Conservation (phyloP, 371 early-diverging fungal species). For the Mortierella sp. region DNA sequence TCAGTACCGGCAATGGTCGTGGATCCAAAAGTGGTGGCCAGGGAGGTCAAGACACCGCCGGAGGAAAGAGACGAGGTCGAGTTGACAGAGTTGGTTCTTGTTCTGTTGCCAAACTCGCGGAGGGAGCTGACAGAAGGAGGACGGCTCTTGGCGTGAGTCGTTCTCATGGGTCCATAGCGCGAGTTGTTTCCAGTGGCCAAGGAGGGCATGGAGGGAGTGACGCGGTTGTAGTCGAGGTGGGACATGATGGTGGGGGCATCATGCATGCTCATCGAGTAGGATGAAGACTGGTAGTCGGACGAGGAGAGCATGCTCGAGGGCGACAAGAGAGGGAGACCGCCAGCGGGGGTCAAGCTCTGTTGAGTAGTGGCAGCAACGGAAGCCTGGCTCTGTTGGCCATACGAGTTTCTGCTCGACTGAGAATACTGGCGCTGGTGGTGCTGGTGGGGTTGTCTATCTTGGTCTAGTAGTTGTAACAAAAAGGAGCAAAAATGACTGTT, state of each 20-base stretch:
- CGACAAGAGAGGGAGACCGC: conserved; percentile 43
- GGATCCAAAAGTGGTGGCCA: conserved; percentile 28
- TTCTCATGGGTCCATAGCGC: conserved; percentile 34
- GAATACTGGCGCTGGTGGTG: conserved; percentile 36
- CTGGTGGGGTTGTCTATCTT: conserved; percentile 27
- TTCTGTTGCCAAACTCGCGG: conserved; percentile 36
- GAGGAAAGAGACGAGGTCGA: conserved; percentile 48
- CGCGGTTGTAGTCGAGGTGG: conserved; percentile 32
- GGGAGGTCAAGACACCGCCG: conserved; percentile 25
- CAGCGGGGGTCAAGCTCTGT: conserved; percentile 21
- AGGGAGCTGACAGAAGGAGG: conserved; percentile 26
- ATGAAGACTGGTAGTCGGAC: conserved; percentile 33
- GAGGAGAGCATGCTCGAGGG: conserved; percentile 40
- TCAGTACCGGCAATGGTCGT: conserved; percentile 16
- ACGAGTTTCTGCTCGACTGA: conserved; percentile 26
- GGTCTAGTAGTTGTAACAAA: conserved; percentile 7
- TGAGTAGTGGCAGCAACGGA: conserved; percentile 32
- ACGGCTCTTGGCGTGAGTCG: conserved; percentile 27
- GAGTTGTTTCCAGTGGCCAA: conserved; percentile 1
- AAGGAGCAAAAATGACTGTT: neutral
- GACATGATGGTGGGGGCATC: conserved; percentile 49
- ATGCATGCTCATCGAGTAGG: conserved; percentile 32
- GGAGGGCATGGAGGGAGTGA: conserved; percentile 17
- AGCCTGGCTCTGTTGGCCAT: conserved; percentile 18
- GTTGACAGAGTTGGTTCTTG: conserved; percentile 46